These are phyloP conservation scores for Spiromastix sp. DNA, from an alignment of 2,329 filamentous ascomycete species.

Conservation along the genomic window DNA sequence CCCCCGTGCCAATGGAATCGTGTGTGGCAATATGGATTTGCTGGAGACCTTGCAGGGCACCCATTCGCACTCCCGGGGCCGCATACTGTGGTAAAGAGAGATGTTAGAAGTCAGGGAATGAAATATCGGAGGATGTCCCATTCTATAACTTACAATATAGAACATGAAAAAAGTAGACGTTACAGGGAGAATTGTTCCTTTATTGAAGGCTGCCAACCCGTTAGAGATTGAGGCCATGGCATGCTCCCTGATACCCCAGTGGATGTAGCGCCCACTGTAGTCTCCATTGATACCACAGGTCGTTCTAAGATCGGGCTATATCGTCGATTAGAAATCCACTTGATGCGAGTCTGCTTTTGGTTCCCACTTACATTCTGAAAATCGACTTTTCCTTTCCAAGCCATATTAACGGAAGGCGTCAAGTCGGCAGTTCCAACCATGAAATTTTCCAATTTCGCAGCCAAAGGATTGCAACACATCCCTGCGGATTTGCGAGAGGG, in stretches of 20 bases:
- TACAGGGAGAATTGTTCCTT: slow-evolving; percentile 46
- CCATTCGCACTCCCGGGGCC: slow-evolving; percentile 51
- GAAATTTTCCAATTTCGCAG: slow-evolving; percentile 36
- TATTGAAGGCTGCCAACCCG: slow-evolving; percentile 48
- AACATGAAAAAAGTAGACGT: slow-evolving; percentile 56
- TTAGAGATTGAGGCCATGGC: slow-evolving; percentile 72
- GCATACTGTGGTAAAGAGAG: no score
- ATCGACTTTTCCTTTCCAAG: slow-evolving; percentile 41
- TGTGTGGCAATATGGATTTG: slow-evolving; percentile 53
- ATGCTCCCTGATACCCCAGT: slow-evolving; percentile 52
- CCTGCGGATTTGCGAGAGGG: slow-evolving; percentile 40
- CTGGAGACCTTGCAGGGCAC: slow-evolving; percentile 45
- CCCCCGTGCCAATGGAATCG: slow-evolving; percentile 49
- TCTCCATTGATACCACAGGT: slow-evolving; percentile 43
- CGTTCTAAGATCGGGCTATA: slow-evolving; percentile 19
- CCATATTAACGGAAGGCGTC: slow-evolving; percentile 46
- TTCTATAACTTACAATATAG: no score
- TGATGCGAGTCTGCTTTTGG: neutral
- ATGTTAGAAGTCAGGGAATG: no score
- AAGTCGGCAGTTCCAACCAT: slow-evolving; percentile 47
- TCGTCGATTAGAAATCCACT: neutral
- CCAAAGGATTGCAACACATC: slow-evolving; percentile 43
- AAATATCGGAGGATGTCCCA: no score
- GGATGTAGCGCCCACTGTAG: slow-evolving; percentile 41
- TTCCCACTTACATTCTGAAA: slow-evolving; percentile 42